Conservation (phyloP, 2,329 filamentous ascomycete species). For the Lachnellula arida region DNA sequence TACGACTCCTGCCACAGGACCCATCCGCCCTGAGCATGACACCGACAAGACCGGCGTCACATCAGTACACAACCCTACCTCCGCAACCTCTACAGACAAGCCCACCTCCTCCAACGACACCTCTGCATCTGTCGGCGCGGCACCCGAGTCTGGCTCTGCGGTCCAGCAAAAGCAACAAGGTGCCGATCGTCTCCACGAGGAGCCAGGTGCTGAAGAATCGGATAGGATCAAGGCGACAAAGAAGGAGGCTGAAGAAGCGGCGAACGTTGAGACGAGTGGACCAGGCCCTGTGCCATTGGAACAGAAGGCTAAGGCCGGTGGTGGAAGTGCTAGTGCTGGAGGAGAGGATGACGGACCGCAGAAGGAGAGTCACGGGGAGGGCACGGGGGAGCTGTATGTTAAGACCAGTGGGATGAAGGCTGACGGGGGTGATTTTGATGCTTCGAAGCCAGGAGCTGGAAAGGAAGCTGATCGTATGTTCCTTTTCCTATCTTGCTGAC, state of each 20-base stretch:
- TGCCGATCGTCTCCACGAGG: constrained; percentile 30
- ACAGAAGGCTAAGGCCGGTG: constrained; percentile 28
- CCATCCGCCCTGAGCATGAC: constrained; percentile 9
- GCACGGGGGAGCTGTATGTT: constrained; percentile 53
- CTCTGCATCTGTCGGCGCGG: constrained; percentile 13
- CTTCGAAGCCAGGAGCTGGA: constrained; percentile 57
- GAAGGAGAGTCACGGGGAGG: constrained; percentile 36
- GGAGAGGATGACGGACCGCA: constrained; percentile 12
- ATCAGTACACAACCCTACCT: constrained; percentile 4
- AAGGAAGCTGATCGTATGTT: constrained; percentile 60
- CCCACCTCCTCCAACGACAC: constrained; percentile 6
- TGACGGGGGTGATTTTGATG: constrained; percentile 66
- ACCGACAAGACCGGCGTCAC: constrained; percentile 11
- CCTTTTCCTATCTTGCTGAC: neutral
- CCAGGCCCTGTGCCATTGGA: constrained; percentile 17
- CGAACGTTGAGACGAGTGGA: neutral
- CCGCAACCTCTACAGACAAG: constrained; percentile 8
- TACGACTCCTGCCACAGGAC: constrained; percentile 12
- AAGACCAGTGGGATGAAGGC: constrained; percentile 54
- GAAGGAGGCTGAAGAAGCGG: constrained; percentile 9
- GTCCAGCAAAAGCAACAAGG: constrained; percentile 33
- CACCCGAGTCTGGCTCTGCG: constrained; percentile 5
- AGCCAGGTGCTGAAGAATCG: constrained; percentile 15
- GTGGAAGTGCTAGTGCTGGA: constrained; percentile 17
- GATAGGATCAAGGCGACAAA: constrained; percentile 11